Evolutionary conservation across 2,329 filamentous ascomycete genomes (phyloP), one percentile per base, ranked within the genome.

Genomic region (Drechmeria coniospora): DNA sequence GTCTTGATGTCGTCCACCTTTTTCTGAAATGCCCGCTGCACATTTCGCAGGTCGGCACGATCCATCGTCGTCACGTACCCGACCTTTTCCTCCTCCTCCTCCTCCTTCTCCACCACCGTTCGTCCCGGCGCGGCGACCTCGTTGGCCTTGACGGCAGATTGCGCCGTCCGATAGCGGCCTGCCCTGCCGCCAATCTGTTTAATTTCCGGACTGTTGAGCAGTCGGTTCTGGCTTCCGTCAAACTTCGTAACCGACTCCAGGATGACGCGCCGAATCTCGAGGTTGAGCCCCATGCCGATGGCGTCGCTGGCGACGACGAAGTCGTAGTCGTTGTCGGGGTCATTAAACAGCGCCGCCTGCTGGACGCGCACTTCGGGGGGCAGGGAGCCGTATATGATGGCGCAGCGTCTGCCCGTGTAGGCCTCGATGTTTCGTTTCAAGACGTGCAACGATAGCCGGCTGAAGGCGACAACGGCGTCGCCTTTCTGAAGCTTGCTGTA

Each of bases 131-230:
- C n/a, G n/a, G n/a, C n/a, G n/a, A n/a, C n/a, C n/a, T n/a, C n/a
- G n/a, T n/a, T n/a, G n/a, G n/a, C n/a, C n/a, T n/a, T n/a, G n/a
- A n/a, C 30, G 7, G 38, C 30, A 31, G 33, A 47, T 32, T 26
- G 65, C 62, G 44, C 81, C 16, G 78, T 76, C 31, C 76, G 74
- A 52, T 76, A 98, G 25, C 90, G 76, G 16, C 90, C 90, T 9
- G 90, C 90, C 38, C 90, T 74, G 12, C 90, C 90, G 27, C 75
- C 90, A 44, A 98, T 98, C 47, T 98, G 90, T 51, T 93, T 94
- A 43, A 94, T 65, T 39, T 94, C 81, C 0, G 84, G 77, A 3
- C 79, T 62, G 1, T 65, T 58, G 15, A 98, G 61, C 4, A 61
- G 54, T 11, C 70, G 59, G 17, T 65, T 61, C 5, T 58, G 53